Evolutionary conservation across 371 early-diverging fungal genomes (phyloP).

Genomic region (Phascolomyces articulosus): DNA sequence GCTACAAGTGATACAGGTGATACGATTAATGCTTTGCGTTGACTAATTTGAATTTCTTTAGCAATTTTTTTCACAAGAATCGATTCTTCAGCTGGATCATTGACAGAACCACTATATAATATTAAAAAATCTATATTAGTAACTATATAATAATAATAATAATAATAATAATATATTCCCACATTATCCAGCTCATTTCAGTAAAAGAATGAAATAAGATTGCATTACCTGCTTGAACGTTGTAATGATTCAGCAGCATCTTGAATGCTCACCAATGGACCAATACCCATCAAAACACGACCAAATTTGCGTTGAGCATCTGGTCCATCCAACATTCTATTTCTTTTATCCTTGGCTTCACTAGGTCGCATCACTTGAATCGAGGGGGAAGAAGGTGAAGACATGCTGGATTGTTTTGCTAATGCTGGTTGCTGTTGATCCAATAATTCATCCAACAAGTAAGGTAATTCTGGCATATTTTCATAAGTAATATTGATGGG

Average conservation of each 20-base stretch:
- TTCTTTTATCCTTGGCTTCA: conserved; percentile 47
- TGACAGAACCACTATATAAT: conserved; percentile 8
- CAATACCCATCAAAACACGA: conserved; percentile 42
- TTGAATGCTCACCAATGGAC: conserved; percentile 46
- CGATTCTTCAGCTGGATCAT: conserved; percentile 22
- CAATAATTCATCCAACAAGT: conserved; percentile 43
- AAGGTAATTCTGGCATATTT: conserved; percentile 45
- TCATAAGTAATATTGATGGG: conserved; percentile 57
- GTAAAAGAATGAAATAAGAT: too few relatives aligned
- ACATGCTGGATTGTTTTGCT: not conserved
- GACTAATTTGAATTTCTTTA: conserved; percentile 35
- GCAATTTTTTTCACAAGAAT: conserved; percentile 32
- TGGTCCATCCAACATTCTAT: conserved; percentile 24
- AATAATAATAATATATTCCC: not conserved
- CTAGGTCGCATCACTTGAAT: conserved; percentile 35
- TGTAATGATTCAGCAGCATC: conserved; percentile 34
- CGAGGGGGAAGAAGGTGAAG: not conserved
- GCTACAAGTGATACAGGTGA: conserved; percentile 43
- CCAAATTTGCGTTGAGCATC: conserved; percentile 36
- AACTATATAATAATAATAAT: too few relatives aligned
- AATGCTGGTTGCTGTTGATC: conserved; percentile 38
- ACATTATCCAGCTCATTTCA: not conserved
- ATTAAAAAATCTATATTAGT: not conserved
- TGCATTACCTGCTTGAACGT: conserved; percentile 20
- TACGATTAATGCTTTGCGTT: conserved; percentile 42